Conservation (phyloP, 139 green algal species). For the Protoeuglena noctilucae region DNA sequence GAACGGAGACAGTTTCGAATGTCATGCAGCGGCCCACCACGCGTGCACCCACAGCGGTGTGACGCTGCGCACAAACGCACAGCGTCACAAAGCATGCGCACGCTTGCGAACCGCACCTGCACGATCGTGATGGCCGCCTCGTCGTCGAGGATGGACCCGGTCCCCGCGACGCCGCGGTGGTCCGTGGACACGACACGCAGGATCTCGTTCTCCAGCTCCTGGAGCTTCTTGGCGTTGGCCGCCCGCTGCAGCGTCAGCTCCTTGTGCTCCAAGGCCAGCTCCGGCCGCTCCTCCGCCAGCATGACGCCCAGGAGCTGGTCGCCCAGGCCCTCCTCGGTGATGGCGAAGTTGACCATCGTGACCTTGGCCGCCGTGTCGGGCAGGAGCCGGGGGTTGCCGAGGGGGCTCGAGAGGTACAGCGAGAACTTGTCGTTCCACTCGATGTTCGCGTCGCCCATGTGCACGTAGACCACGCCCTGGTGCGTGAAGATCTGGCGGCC, state of each 20-base stretch:
- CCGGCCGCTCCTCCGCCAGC: constrained; percentile 19
- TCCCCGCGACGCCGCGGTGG: too few relatives aligned
- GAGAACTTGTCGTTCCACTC: constrained; percentile 19
- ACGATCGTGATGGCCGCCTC: constrained; percentile 19
- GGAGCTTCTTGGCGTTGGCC: constrained; percentile 20
- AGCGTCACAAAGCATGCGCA: too few relatives aligned
- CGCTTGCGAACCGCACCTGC: too few relatives aligned
- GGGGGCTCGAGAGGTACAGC: constrained; percentile 32
- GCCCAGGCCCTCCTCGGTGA: constrained; percentile 18
- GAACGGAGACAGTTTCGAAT: too few relatives aligned
- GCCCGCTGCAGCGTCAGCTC: constrained; percentile 19
- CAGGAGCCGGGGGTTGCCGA: constrained; percentile 27
- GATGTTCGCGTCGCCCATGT: constrained; percentile 20
- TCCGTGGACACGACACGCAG: constrained; percentile 18
- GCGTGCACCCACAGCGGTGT: too few relatives aligned
- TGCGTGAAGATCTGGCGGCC: constrained; percentile 19
- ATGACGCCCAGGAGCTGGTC: constrained; percentile 25
- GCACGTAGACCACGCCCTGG: constrained; percentile 18
- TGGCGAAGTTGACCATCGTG: constrained; percentile 26
- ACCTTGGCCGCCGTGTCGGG: constrained; percentile 5
- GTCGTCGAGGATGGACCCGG: constrained; percentile 28
- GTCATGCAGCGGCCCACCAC: too few relatives aligned
- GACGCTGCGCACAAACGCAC: too few relatives aligned
- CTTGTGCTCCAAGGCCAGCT: constrained; percentile 17
- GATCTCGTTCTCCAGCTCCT: constrained; percentile 27